These are phyloP conservation scores for Groenewaldozyma sp. DNA, from an alignment of 1,139 yeast genomes.

Conservation along the genomic window DNA sequence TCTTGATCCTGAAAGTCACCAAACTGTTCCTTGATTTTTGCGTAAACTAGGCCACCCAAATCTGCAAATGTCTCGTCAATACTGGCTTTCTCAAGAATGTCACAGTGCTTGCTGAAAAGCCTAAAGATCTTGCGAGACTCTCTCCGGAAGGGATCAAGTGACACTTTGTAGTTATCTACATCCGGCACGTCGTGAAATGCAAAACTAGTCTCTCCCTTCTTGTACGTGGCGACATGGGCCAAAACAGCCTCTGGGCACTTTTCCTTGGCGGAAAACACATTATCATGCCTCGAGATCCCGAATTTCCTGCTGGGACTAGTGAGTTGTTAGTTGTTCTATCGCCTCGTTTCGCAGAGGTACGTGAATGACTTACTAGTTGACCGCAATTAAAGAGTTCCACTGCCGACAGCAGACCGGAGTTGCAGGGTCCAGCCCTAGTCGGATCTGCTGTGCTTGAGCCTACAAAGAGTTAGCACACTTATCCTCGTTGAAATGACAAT, in stretches of 20 bases:
- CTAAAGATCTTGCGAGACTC: conserved; percentile 74
- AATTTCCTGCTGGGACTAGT: conserved; percentile 78
- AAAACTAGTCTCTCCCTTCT: conserved; percentile 81
- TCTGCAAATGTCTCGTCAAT: conserved; percentile 91
- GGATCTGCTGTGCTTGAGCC: conserved; percentile 79
- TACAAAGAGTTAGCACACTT: conserved; percentile 2
- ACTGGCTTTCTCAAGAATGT: conserved; percentile 76
- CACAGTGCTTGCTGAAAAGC: conserved; percentile 38
- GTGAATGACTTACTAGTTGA: conserved; percentile 35
- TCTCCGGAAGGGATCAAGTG: conserved; percentile 82
- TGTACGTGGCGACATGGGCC: conserved; percentile 92
- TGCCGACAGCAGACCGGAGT: conserved; percentile 93
- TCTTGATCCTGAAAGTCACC: conserved; percentile 30
- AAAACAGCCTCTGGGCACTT: conserved; percentile 69
- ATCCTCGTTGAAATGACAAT: neutral
- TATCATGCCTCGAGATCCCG: conserved; percentile 76
- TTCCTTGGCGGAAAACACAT: conserved; percentile 51
- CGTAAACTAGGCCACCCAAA: conserved; percentile 49
- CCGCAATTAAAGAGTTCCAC: conserved; percentile 86
- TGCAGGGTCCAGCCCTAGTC: conserved; percentile 52
- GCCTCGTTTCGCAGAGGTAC: too few relatives aligned
- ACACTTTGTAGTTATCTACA: conserved; percentile 59
- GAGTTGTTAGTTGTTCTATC: neutral
- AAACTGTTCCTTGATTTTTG: conserved; percentile 27
- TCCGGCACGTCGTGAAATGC: conserved; percentile 47